Evolutionary conservation across 768 basidiomycete species (phyloP), one percentile per base, ranked within the genome.

Genomic region (Grammothele lineata): DNA sequence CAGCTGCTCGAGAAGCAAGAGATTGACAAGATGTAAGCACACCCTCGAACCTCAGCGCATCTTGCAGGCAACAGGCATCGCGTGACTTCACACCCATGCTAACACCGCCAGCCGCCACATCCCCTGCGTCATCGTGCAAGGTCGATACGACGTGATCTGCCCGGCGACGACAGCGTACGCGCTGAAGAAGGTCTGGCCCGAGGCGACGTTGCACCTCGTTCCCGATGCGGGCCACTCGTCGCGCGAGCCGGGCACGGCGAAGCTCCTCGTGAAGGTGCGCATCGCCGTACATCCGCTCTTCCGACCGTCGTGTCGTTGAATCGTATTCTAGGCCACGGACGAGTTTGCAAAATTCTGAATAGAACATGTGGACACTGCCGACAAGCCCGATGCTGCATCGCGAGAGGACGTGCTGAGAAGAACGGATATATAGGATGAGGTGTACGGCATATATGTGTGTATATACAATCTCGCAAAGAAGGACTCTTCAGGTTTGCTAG

Each of bases 171-270:
- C 88, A 5, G 91, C 92, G 7, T 86, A 80, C 61, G 80, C 75
- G 1, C 73, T 94, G 43, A 91, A 92, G 72, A 87, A 85, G 66
- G 83, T 69, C 8, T 92, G 87, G 79, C 90, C 90, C 1, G 87
- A 92, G 59, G 66, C 80, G n/a, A 78, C 80, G 9, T 64, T 94
- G 5, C 72, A 80, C 50, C 77, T 92, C 40, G 84, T 92, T 11
- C 81, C 87, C 14, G 87, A 90, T 63, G 92, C 92, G 3, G 92
- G 92, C 0, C 93, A 96, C 63, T 90, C 87, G 24, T 75, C 87
- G 11, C 78, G 83, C 36, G 93, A 95, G 66, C 59, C 69, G 1
- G 85, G 83, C 3, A 94, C 70, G 9, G 69, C 80, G 22, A 80
- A 81, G 62, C 64, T 85, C 44, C 71, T 95, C 33, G 77, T 89